Evolutionary conservation across 345 rosid species (phyloP), one percentile per base, ranked within the genome.

Genomic region (Eucalyptus dawsonii): DNA sequence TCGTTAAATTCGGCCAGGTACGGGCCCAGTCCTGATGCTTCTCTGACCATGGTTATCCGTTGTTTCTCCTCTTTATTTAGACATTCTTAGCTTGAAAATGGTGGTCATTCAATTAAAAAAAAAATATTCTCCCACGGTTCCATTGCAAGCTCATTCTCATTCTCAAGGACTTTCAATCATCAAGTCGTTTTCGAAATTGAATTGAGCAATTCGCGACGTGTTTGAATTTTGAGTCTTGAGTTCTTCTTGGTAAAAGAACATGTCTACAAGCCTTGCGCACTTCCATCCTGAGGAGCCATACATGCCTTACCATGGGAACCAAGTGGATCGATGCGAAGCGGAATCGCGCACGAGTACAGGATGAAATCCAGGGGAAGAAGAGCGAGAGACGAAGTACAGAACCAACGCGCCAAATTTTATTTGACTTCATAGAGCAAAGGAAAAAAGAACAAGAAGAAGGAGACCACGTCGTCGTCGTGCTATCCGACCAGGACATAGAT

Each of bases 401-500:
- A 19, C 25, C 81, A 21, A 72, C 45, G 0, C 81, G 12, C 0
- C 81, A 37, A 34, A 37, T 72, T 10, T 72, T 72, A 72, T 72
- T 72, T 42, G 0, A 37, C 81, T 37, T 72, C 81, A 37, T 3
- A 72, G 12, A 72, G 1, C 81, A 37, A 10, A 22, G 11, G 9
- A 16, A 8, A 31, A 67, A 86, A 3, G 88, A 3, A 29, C 42
- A 15, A 45, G 50, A 3, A 87, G 15, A 29, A 21, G 22, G 69
- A 65, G 50, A 80, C 87, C 44, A 9, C 25, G 27, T 29, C 16
- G 25, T 53, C 58, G 58, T n/a, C 37, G 87, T 89, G 87, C 91
- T 94, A 96, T 92, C 93, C 98, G 60, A 96, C 96, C 80, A 97
- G 91, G 1, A 96, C 98, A 89, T 96, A 97, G 65, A 97, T 88